Evolutionary conservation across 1,139 yeast genomes (phyloP), one percentile per base, ranked within the genome.

Genomic region (Lodderomyces beijingensis): DNA sequence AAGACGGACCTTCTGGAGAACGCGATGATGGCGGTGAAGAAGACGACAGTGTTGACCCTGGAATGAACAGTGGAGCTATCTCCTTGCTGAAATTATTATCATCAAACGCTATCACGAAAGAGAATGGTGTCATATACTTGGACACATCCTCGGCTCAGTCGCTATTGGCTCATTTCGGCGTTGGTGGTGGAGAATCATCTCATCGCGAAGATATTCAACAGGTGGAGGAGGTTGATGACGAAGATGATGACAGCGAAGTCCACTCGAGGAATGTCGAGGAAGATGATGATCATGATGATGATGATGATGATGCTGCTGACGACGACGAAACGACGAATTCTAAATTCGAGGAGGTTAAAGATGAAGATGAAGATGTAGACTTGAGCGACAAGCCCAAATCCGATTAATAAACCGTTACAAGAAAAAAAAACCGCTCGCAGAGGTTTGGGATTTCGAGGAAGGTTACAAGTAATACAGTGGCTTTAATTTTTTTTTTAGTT

Each of bases 91-190:
- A 70, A 47, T 57, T 72, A 46, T 62, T 72, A 39, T 70, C 74
- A 29, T 65, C 70, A 36, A 71, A 70, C 49, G 74, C 74, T 13
- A 61, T 73, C 41, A 70, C 77, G 35, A 71, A 65, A 44, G 77
- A 72, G 47, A 71, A 73, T 44, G 78, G 77, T n/a, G 77, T 72
- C 11, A 70, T 70, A 34, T 72, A 72, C 47, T 60, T 72, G 43
- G 78, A 72, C 46, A 66, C 72, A 6, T 59, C 67, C 26, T 63
- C 71, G 12, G 74, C 74, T 11, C 73, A 67, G 47, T 63, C 70
- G 5, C 53, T 71, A 43, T 64, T 72, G 47, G 73, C 73, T 26
- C 70, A 69, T 38, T 69, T 71, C 38, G 74, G 74, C 31, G 66
- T 65, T 63, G 21, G 7, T 10, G 21, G 21, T n/a, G 22, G 22